Evolutionary conservation across 139 green algal genomes (phyloP).

Genomic region (Coelastrella sp.): DNA sequence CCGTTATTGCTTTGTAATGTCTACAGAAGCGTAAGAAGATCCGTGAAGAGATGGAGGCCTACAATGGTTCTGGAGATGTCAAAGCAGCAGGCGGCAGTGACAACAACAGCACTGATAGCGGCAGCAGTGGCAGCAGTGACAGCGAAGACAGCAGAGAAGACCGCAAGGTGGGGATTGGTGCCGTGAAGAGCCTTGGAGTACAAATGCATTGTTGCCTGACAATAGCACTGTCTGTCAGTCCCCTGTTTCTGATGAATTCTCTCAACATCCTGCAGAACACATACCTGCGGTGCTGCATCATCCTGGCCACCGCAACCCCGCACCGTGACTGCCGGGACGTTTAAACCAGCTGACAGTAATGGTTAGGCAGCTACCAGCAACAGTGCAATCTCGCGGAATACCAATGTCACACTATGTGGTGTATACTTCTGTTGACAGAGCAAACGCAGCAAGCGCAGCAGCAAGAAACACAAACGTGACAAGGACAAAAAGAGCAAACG

Average conservation of each 20-base stretch:
- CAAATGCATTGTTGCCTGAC: neutral
- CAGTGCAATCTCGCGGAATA: no score
- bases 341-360: no score
- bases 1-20: neutral
- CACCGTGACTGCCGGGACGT: no score
- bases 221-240: neutral
- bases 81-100: neutral
- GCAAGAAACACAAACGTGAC: constrained; percentile 48
- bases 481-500: constrained; percentile 49
- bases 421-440: neutral
- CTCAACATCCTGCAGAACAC: no score
- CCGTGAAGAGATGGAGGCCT: constrained; percentile 41
- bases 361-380: no score
- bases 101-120: neutral
- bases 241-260: no score
- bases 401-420: no score
- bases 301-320: no score
- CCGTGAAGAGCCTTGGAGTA: no score
- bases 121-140: constrained; percentile 50
- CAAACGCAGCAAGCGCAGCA: constrained; percentile 32
- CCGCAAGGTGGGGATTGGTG: constrained; percentile 26
- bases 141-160: constrained; percentile 30
- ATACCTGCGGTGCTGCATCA: no score
- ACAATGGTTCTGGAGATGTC: neutral
- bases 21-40: constrained; percentile 59